Conservation (phyloP, 1,284 basidiomycete species). For the Gomphus sp. region DNA sequence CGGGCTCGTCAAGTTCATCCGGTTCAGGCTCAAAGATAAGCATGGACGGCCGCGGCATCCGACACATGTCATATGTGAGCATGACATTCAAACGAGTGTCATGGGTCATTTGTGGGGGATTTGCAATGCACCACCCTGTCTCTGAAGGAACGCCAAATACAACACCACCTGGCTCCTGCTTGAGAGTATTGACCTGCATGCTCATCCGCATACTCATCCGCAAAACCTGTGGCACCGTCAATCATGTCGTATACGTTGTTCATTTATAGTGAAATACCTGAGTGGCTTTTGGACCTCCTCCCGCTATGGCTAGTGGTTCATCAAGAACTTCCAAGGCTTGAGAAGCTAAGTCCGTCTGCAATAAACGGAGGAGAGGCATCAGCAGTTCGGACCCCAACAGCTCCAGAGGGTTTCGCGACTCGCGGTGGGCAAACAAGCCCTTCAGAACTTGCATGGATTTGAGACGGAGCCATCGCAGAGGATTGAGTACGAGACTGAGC, state of each 20-base stretch:
- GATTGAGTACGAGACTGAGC: conserved; percentile 81
- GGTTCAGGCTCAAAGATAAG: conserved; percentile 59
- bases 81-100: conserved; percentile 69
- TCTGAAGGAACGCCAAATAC: conserved; percentile 76
- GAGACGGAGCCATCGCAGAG: conserved; percentile 73
- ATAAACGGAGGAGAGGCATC: conserved; percentile 81
- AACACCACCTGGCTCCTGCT: conserved; percentile 45
- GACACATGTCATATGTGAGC: conserved; percentile 79
- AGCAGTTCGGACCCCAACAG: conserved; percentile 78
- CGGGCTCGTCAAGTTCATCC: conserved; percentile 27
- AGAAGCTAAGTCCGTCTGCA: conserved; percentile 77
- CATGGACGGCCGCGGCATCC: conserved; percentile 60
- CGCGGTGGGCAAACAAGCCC: conserved; percentile 79
- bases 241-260: neutral
- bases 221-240: conserved; percentile 36
- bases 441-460: conserved; percentile 85
- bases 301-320: conserved; percentile 64
- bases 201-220: conserved; percentile 86
- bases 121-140: conserved; percentile 81
- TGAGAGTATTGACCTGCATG: conserved; percentile 47
- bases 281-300: conserved; percentile 66
- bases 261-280: conserved; percentile 26
- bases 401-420: conserved; percentile 67
- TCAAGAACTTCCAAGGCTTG: conserved; percentile 89
- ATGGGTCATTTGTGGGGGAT: conserved; percentile 49